Conservation (phyloP, 2,329 filamentous ascomycete genomes). For the Lomentospora prolificans region DNA sequence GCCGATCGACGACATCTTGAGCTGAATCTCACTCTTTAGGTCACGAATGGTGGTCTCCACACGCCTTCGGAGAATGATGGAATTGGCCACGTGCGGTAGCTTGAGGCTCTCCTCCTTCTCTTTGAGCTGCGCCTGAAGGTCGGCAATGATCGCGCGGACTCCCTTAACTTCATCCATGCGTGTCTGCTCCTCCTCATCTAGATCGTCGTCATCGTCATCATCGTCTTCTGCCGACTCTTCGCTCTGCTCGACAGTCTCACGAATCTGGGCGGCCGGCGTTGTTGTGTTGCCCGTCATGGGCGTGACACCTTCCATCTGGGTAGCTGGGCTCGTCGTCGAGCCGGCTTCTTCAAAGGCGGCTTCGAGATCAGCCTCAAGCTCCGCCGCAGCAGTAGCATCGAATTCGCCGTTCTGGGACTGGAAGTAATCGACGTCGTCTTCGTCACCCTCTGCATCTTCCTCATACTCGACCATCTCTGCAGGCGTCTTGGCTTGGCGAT, state of each 20-base stretch:
- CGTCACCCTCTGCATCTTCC: slow-evolving; percentile 34
- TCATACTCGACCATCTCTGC: slow-evolving; percentile 17
- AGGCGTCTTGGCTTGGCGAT: slow-evolving; percentile 23
- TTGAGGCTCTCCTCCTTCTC: slow-evolving; percentile 24
- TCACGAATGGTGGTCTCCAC: slow-evolving; percentile 40
- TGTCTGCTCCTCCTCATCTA: slow-evolving; percentile 43
- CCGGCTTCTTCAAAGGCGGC: slow-evolving; percentile 38
- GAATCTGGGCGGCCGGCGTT: slow-evolving; percentile 32
- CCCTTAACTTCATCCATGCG: slow-evolving; percentile 41
- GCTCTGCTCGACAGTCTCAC: slow-evolving; percentile 36
- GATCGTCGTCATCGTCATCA: slow-evolving; percentile 41
- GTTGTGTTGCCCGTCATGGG: slow-evolving; percentile 31
- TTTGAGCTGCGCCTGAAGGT: slow-evolving; percentile 41
- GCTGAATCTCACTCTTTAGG: slow-evolving; percentile 32
- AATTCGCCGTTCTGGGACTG: slow-evolving; percentile 48
- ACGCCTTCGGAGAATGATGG: slow-evolving; percentile 39
- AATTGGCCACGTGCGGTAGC: slow-evolving; percentile 26
- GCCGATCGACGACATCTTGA: slow-evolving; percentile 34
- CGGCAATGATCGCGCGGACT: slow-evolving; percentile 43
- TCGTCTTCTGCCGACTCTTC: slow-evolving; percentile 36
- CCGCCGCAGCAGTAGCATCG: slow-evolving; percentile 34
- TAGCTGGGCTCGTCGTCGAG: slow-evolving; percentile 30
- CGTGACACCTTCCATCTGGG: slow-evolving; percentile 32
- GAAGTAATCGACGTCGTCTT: slow-evolving; percentile 33
- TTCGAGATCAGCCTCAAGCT: slow-evolving; percentile 47